Percentiles rank a stretch among this genome's conserved stretches.
These are phyloP conservation scores for Mortierella sp. DNA, from an alignment of 371 early-diverging fungal species.

Conservation along the genomic window DNA sequence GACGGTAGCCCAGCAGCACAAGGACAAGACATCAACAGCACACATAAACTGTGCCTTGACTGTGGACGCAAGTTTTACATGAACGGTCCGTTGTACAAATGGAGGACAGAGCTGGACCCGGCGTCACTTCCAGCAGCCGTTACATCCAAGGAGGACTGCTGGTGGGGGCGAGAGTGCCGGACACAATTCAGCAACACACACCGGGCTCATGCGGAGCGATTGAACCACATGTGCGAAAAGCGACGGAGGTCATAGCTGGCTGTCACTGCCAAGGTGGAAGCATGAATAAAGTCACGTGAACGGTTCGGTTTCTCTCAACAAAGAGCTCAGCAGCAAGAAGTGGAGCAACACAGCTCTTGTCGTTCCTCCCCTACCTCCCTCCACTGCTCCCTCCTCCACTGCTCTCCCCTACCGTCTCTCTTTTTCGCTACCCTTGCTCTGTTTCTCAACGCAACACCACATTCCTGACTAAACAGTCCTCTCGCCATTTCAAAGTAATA, in stretches of 20 bases:
- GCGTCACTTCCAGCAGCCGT: constrained; percentile 13
- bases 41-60: constrained; percentile 17
- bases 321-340: too few species aligned
- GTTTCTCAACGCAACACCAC: not conserved
- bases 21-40: constrained; percentile 10
- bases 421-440: too few species aligned
- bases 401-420: not conserved
- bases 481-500: not conserved
- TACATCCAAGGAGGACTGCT: constrained; percentile 15
- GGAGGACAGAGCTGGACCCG: constrained; percentile 33
- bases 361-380: not conserved
- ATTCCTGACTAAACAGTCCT: not conserved
- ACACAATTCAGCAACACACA: constrained; percentile 28
- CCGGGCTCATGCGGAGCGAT: constrained; percentile 25
- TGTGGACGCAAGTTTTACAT: constrained; percentile 19
- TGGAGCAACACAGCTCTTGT: too few species aligned
- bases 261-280: too few species aligned
- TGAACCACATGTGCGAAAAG: constrained; percentile 50
- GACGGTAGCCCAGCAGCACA: constrained; percentile 1
- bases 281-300: too few species aligned
- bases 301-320: too few species aligned
- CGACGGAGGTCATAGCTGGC: not conserved
- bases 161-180: constrained; percentile 50
- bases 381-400: not conserved
- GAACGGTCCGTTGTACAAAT: constrained; percentile 46